These are phyloP conservation scores for Teratosphaeria viscida DNA, from an alignment of 2,329 filamentous ascomycete genomes.

Conservation along the genomic window DNA sequence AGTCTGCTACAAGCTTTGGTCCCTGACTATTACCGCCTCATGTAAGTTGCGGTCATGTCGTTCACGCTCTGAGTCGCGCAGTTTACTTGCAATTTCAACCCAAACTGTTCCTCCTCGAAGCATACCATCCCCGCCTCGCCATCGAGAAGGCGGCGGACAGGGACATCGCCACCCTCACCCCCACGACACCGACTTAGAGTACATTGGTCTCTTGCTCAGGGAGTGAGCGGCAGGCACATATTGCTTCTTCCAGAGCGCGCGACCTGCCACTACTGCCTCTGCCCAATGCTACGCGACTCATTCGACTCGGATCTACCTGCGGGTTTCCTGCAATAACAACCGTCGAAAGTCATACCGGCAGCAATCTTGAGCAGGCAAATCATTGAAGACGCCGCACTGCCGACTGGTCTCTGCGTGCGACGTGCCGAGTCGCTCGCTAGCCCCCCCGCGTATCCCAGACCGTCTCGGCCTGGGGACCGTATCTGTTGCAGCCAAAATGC, in stretches of 20 bases:
- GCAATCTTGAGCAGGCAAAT: neutral
- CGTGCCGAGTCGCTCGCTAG: neutral
- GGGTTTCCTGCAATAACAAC: neutral
- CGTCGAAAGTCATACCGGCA: neutral
- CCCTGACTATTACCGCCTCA: neutral
- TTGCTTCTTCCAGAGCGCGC: neutral
- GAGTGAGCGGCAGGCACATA: neutral
- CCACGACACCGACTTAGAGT: neutral
- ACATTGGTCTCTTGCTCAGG: neutral
- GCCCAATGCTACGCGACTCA: neutral
- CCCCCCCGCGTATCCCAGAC: neutral
- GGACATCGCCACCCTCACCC: neutral
- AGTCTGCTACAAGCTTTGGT: neutral
- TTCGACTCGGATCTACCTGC: neutral
- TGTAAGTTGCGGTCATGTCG: neutral
- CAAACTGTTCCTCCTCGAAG: neutral
- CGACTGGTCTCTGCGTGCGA: neutral
- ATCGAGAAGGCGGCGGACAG: neutral
- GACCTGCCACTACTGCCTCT: neutral
- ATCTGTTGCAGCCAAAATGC: neutral
- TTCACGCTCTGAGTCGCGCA: neutral
- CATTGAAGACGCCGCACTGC: neutral
- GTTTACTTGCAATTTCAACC: neutral
- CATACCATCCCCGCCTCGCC: neutral
- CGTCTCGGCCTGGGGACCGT: neutral